Conservation (phyloP, 805 yeast genomes). For the Lachancea mirantina region DNA sequence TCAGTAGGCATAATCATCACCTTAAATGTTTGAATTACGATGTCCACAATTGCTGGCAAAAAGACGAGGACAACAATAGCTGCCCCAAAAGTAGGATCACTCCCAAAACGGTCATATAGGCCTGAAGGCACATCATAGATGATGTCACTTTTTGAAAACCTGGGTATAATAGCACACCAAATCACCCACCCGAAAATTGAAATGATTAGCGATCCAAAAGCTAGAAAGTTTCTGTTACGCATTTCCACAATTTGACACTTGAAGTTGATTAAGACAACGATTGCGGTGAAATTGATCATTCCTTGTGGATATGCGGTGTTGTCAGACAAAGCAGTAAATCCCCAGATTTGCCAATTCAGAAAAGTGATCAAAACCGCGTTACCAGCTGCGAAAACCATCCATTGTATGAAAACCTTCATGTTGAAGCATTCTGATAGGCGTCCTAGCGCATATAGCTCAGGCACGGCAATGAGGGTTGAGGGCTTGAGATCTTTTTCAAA, state of each 20-base stretch:
- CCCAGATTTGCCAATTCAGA: slow-evolving; percentile 61
- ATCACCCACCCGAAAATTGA: slow-evolving; percentile 79
- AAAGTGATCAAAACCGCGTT: slow-evolving; percentile 71
- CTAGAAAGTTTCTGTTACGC: slow-evolving; percentile 63
- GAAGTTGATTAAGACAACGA: slow-evolving; percentile 64
- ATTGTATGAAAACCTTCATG: slow-evolving; percentile 55
- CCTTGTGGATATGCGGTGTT: slow-evolving; percentile 81
- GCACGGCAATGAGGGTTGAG: slow-evolving; percentile 81
- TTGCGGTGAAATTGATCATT: slow-evolving; percentile 61
- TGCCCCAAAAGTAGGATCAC: slow-evolving; percentile 84
- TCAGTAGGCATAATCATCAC: slow-evolving; percentile 58
- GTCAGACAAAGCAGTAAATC: slow-evolving; percentile 57
- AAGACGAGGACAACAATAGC: slow-evolving; percentile 48
- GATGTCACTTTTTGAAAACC: slow-evolving; percentile 48
- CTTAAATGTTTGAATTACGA: slow-evolving; percentile 51
- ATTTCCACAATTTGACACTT: slow-evolving; percentile 79
- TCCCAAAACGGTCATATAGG: slow-evolving; percentile 64
- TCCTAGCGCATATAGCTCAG: slow-evolving; percentile 79
- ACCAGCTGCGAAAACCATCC: slow-evolving; percentile 72
- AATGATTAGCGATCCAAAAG: slow-evolving; percentile 55
- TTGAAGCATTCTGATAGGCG: slow-evolving; percentile 69
- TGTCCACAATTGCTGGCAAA: slow-evolving; percentile 61
- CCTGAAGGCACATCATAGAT: slow-evolving; percentile 67
- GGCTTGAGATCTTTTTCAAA: slow-evolving; percentile 88
- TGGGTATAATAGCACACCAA: slow-evolving; percentile 76